Base-by-base conservation (phyloP, 2,329 filamentous ascomycete species). In the Fusarium verrucosum region DNA sequence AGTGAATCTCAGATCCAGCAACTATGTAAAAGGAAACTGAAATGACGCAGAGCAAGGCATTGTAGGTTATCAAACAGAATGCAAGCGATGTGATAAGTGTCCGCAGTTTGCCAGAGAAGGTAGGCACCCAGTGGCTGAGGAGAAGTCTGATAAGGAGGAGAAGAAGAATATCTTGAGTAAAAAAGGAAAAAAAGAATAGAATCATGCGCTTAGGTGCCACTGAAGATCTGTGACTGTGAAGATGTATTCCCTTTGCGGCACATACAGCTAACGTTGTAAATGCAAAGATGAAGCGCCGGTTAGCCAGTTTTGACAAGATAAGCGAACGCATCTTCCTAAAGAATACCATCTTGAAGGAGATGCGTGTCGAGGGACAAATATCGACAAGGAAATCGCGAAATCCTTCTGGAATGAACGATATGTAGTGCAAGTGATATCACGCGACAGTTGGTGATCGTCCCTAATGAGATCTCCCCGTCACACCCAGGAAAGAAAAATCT, bases 1-100 rank as follows among this genome's bases (percentile, higher is more conserved):
- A 78, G 40, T 73, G 76, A 4, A 78, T 70, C 19, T 78, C 75
- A 0, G 74, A 73, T 9, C 75, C 74, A 4, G 75, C 65, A 8
- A 75, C 70, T 8, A 63, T 45, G 52, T 75, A 77, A 44, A 77
- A 77, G 5, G 74, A 71, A 3, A 76, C 64, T 30, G 64, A 71
- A 17, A 69, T 49, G 42, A 66, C 45, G 26, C 72, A 67, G 5
- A 76, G 49, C 2, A 53, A 38, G n/a, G 70, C 62, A 57, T 68
- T 65, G 54, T 64, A 65, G 16, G 46, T 40, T 50, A 72, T 61
- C 20, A 73, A 49, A 26, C 40, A n/a, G n/a, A 52, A 30, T 23
- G 58, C 50, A 26, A 72, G n/a, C 33, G 60, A 45, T 33, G 58
- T 33, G 46, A 68, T 32, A 43, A 68, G 25, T 53, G 44, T 16